phyloP scores from a whole-genome alignment of 192 early-diverging fungal genomes.

The Coemansia aciculifera region DNA sequence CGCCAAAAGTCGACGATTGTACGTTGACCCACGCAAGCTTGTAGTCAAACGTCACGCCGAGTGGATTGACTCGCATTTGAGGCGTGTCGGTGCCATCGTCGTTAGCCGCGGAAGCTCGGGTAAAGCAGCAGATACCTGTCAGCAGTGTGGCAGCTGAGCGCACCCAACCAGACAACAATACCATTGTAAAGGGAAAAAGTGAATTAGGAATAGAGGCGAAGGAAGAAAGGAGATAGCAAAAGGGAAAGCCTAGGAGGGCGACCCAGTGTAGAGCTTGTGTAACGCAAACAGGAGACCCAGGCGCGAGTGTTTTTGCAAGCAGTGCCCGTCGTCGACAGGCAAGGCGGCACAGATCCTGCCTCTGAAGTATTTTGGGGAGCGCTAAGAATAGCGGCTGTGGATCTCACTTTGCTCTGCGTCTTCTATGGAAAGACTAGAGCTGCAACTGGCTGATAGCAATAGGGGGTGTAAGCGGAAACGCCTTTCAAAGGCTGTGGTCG shows the following conservation, averaged over 20 bases:
- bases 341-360: slow-evolving; percentile 3
- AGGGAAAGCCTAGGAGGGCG: too few species aligned
- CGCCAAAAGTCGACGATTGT: slow-evolving; percentile 39
- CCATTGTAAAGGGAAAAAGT: not conserved
- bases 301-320: not conserved
- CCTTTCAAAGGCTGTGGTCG: slow-evolving; percentile 1
- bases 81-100: not conserved
- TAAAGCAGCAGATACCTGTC: not conserved
- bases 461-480: not conserved
- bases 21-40: slow-evolving; percentile 45
- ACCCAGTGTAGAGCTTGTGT: slow-evolving; percentile 4
- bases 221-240: not conserved
- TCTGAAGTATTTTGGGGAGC: not conserved
- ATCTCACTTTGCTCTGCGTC: not conserved
- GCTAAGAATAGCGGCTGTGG: not conserved
- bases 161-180: not conserved
- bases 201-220: not conserved
- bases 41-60: slow-evolving; percentile 45
- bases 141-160: not conserved
- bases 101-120: not conserved
- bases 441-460: not conserved
- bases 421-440: not conserved
- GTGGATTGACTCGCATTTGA: slow-evolving; percentile 18
- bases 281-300: slow-evolving; percentile 5
- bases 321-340: not conserved